Base-by-base conservation (phyloP, 805 yeast species). In the Saccharomycopsis fodiens region DNA sequence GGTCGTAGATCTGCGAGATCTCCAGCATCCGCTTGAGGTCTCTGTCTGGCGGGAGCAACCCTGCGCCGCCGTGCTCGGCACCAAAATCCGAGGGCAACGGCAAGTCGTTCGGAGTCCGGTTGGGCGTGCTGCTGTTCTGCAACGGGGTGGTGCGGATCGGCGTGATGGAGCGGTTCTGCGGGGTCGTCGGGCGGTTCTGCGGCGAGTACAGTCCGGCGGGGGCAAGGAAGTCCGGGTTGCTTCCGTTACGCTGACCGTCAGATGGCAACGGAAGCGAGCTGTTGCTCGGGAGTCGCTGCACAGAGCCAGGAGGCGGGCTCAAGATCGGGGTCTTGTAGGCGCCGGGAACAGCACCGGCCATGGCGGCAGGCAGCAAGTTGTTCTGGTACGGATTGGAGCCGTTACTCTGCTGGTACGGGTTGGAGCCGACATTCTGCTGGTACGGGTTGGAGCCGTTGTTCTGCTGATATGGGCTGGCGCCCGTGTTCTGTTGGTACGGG, bases 1-100 rank as follows among this genome's bases (percentile, higher is more conserved):
- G 63, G 23, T 59, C 62, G 40, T 61, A 60, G 16, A 60, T 57
- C 45, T 60, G 64, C 19, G 61, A 51, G 23, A 61, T 60, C 39
- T 59, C 62, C 3, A 62, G 56, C 31, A 55, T 51, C 54, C 63
- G 55, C 15, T 45, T 48, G 19, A 25, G 27, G 13, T n/a, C 34
- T 15, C 17, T 10, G 21, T 16, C 42, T 21, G 6, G n/a, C 15
- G 36, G 36, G 8, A 17, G 12, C 19, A 6, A 7, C 17, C 8
- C 6, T 10, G 6, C 12, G 15, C 36, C 12, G 15, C 36, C 36
- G 20, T 17, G 6, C 7, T 32, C 7, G 20, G 6, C 20, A 15
- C 20, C 15, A 10, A 6, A 15, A 15, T 44, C 42, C 23, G 38
- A 31, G 22, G 46, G 46, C 17, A 42, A 31, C 21, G n/a, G 16